Conservation (phyloP, 2,329 filamentous ascomycete species). For the Talaromyces sp. region DNA sequence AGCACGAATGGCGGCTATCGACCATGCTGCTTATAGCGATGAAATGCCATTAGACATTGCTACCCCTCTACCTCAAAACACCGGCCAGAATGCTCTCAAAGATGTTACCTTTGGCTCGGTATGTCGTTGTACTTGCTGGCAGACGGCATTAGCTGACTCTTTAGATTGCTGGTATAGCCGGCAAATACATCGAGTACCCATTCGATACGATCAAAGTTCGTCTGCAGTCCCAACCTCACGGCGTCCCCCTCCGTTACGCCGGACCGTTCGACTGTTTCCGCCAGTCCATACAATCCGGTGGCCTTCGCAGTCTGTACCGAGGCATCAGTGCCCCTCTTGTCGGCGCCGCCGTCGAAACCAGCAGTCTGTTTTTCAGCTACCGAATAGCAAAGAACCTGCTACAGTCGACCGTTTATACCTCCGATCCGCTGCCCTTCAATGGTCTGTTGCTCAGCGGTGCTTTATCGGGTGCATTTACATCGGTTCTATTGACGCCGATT, state of each 20-base stretch:
- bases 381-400: constrained; percentile 62
- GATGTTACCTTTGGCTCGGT: constrained; percentile 87
- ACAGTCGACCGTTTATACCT: constrained; percentile 60
- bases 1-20: constrained; percentile 35
- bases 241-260: constrained; percentile 73
- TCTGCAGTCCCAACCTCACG: constrained; percentile 89
- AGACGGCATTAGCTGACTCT: background rate
- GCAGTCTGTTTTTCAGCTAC: constrained; percentile 90
- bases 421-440: constrained; percentile 65
- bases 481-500: constrained; percentile 86
- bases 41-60: constrained; percentile 41
- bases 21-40: constrained; percentile 38
- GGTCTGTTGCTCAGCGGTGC: constrained; percentile 78
- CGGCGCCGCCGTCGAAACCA: constrained; percentile 88
- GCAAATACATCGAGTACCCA: constrained; percentile 96
- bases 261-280: constrained; percentile 92
- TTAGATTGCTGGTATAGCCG: constrained; percentile 76
- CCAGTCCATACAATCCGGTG: constrained; percentile 76
- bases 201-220: constrained; percentile 99
- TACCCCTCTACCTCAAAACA: constrained; percentile 40
- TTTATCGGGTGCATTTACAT: constrained; percentile 83
- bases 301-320: constrained; percentile 78
- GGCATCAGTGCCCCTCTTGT: constrained; percentile 88
- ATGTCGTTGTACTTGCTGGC: constrained; percentile 34
- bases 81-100: constrained; percentile 69